These are phyloP conservation scores for Hanseniaspora mollemarum DNA, from an alignment of 805 yeast genomes.

Conservation along the genomic window DNA sequence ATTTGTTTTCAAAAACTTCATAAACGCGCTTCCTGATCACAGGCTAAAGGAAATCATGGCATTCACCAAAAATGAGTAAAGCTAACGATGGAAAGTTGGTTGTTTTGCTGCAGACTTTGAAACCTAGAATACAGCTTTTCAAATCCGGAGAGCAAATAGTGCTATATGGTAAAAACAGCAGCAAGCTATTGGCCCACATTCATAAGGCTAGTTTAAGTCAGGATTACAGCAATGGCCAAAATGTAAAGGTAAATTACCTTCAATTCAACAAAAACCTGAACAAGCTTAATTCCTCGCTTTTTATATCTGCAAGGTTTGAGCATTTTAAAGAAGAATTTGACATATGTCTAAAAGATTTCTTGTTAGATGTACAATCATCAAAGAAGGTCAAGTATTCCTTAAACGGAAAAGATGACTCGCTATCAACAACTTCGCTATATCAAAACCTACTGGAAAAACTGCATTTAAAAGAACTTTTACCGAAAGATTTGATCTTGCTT, in stretches of 20 bases:
- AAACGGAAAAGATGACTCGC: conserved; percentile 21
- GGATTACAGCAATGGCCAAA: neutral
- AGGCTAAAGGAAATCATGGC: no score
- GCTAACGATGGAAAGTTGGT: neutral
- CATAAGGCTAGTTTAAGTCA: neutral
- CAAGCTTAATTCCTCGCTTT: conserved; percentile 36
- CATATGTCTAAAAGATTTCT: conserved; percentile 21
- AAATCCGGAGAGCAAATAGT: neutral
- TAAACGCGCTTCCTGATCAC: no score
- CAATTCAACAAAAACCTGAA: conserved; percentile 13
- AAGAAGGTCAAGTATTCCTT: conserved; percentile 3
- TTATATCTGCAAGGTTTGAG: conserved; percentile 83
- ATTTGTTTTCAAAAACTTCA: no score
- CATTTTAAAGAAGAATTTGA: conserved; percentile 76
- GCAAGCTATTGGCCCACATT: neutral
- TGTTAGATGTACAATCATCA: conserved; percentile 4
- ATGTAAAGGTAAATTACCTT: conserved; percentile 2
- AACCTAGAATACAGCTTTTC: neutral
- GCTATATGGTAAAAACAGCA: conserved; percentile 7
- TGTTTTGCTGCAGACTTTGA: neutral
- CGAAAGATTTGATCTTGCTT: conserved; percentile 72
- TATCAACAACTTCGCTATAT: conserved; percentile 32
- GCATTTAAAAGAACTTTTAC: conserved; percentile 43
- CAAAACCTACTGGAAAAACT: conserved; percentile 39
- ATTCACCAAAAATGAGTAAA: neutral